Evolutionary conservation across 208 protist species (phyloP), one percentile per base, ranked within the genome.

Genomic region (Trichomonas tenax): DNA sequence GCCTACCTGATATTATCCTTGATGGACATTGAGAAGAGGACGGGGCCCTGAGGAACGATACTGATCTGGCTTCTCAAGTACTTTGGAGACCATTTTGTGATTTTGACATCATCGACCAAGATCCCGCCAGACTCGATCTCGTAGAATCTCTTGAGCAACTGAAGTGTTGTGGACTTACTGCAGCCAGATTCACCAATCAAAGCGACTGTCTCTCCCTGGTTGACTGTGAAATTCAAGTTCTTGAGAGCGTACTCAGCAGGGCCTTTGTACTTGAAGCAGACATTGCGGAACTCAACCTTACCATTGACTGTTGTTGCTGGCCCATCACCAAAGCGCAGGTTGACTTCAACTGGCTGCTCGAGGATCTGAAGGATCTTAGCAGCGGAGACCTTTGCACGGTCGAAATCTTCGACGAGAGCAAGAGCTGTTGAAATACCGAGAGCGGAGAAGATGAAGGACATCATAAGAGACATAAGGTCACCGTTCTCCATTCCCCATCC

Each of bases 1-100:
- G 97, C 97, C 31, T 96, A 97, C 21, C 86, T 40, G 14, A 98
- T 86, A 58, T 98, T 98, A 51, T 98, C 97, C 23, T 97, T 81
- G 31, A 49, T 17, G 10, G 97, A 97, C 17, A 95, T 96, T 44
- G 95, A 88, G 82, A 98, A 98, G 15, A 98, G 82, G 38, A 95
- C 97, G 17, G 97, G 97, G 41, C 97, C 97, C 36, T 96, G 93
- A 82, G 93, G 93, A 82, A 96, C 58, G n/a, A 96, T 41, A 31
- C 26, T 44, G 14, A 96, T 96, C 15, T 40, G 8, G 8, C 26
- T 82, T 15, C 93, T 10, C 34, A 96, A 36, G 40, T 82, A 31
- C 21, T 81, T 23, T 81, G 58, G 49, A 34, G 17, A 31, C 15
- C 26, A 44, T n/a, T 84, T 84, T 11, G n/a, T 44, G 15, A 84